Percentiles rank a stretch among this genome's conserved stretches.
Conservation (phyloP, 148 eudicot species). For the Diospyros kaki region DNA sequence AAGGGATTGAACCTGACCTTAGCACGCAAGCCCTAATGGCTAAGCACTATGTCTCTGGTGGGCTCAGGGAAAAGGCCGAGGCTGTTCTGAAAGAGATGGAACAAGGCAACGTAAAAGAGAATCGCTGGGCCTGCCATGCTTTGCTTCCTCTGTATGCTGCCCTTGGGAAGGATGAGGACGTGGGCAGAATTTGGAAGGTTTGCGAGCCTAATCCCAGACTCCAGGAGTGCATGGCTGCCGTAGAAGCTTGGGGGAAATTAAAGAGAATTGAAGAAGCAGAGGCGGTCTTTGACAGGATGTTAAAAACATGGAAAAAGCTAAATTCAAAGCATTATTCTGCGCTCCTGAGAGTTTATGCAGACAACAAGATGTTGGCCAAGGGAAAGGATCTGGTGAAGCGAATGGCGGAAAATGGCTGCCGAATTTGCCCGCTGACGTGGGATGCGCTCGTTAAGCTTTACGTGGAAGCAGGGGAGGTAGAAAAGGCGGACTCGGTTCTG, state of each 20-base stretch:
- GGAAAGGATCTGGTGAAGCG: constrained; percentile 72
- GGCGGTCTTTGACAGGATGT: constrained; percentile 46
- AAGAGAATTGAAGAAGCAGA: constrained; percentile 66
- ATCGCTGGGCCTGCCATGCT: constrained; percentile 26
- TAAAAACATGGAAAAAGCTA: constrained; percentile 29
- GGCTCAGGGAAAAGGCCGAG: constrained; percentile 67
- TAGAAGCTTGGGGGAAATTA: constrained; percentile 81
- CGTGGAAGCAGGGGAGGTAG: constrained; percentile 71
- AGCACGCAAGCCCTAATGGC: constrained; percentile 40
- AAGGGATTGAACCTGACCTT: constrained; percentile 46
- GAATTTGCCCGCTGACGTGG: constrained; percentile 67
- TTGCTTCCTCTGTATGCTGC: constrained; percentile 63
- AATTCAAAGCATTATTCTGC: constrained; percentile 38
- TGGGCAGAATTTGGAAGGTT: constrained; percentile 61
- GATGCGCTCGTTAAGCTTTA: constrained; percentile 78
- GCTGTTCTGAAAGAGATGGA: constrained; percentile 65
- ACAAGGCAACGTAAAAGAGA: constrained; percentile 34
- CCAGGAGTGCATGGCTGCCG: constrained; percentile 49
- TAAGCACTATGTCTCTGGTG: constrained; percentile 49
- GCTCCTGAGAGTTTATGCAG: constrained; percentile 62
- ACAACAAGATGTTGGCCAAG: constrained; percentile 65
- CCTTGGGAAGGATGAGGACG: constrained; percentile 68
- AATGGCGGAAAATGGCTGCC: constrained; percentile 61
- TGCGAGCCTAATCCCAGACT: constrained; percentile 40
- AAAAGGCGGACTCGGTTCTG: constrained; percentile 71